phyloP scores from a whole-genome alignment of 768 basidiomycete species.

The Leccinellum luteum region DNA sequence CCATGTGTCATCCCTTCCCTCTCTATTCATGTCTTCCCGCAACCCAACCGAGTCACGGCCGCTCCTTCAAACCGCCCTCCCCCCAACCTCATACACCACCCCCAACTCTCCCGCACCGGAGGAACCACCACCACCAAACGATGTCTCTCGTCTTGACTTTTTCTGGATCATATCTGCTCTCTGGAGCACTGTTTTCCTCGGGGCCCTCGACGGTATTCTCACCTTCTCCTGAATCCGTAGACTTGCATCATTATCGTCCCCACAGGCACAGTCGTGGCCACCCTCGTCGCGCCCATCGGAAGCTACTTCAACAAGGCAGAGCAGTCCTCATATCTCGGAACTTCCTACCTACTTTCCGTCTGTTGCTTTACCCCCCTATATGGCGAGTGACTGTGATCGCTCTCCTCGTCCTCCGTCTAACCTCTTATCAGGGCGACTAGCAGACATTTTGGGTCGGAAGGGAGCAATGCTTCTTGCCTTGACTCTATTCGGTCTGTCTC shows the following conservation, averaged over 20 bases:
- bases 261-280: slow-evolving; percentile 79
- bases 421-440: slow-evolving; percentile 61
- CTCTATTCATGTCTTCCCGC: slow-evolving; percentile 34
- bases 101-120: slow-evolving; percentile 32
- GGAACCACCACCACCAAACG: slow-evolving; percentile 35
- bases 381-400: slow-evolving; percentile 44
- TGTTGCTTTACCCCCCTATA: slow-evolving; percentile 91
- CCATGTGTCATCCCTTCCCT: neutral
- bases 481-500: slow-evolving; percentile 68
- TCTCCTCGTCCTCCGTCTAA: slow-evolving; percentile 8
- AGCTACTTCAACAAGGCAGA: slow-evolving; percentile 79
- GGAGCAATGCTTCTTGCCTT: slow-evolving; percentile 85
- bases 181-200: slow-evolving; percentile 82
- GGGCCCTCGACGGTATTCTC: slow-evolving; percentile 72
- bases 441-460: slow-evolving; percentile 83
- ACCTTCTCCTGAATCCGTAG: slow-evolving; percentile 18
- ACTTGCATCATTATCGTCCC: neutral
- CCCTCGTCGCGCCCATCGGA: slow-evolving; percentile 80
- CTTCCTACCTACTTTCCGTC: slow-evolving; percentile 81
- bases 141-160: slow-evolving; percentile 52
- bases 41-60: slow-evolving; percentile 48
- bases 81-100: slow-evolving; percentile 43
- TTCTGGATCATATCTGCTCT: slow-evolving; percentile 73
- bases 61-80: slow-evolving; percentile 42
- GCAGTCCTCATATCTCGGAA: slow-evolving; percentile 84